Evolutionary conservation across 768 basidiomycete species (phyloP).

Genomic region (Rhodosporidiobolus sp.): DNA sequence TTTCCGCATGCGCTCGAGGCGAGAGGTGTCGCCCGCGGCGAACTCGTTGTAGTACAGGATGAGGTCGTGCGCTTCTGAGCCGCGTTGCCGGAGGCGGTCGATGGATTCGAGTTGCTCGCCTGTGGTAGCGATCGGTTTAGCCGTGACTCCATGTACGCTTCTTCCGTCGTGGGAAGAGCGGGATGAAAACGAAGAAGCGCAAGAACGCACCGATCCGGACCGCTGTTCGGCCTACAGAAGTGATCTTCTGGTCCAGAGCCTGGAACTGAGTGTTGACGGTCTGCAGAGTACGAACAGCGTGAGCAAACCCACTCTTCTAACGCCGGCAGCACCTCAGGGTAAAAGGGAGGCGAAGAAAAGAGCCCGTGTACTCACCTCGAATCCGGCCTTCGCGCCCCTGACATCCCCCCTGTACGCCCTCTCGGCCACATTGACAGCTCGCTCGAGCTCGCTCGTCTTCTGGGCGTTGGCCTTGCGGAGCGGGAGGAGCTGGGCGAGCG

Average conservation of each 20-base stretch:
- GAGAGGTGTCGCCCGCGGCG: slow-evolving; percentile 69
- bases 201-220: slow-evolving; percentile 74
- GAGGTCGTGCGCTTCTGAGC: slow-evolving; percentile 88
- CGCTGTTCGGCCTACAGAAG: slow-evolving; percentile 87
- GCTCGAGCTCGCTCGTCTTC: slow-evolving; percentile 88
- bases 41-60: slow-evolving; percentile 94
- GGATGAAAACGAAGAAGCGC: background rate
- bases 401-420: slow-evolving; percentile 92
- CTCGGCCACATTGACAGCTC: slow-evolving; percentile 80
- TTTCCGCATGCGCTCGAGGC: slow-evolving; percentile 70
- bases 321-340: too few species aligned
- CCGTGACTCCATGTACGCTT: too few species aligned
- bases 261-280: slow-evolving; percentile 60
- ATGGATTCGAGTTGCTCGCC: slow-evolving; percentile 95
- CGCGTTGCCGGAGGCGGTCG: slow-evolving; percentile 83
- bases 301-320: background rate
- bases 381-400: slow-evolving; percentile 85
- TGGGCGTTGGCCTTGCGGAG: slow-evolving; percentile 85
- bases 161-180: too few species aligned
- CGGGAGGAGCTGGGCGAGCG: slow-evolving; percentile 80
- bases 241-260: slow-evolving; percentile 76
- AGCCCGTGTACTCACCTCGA: slow-evolving; percentile 64
- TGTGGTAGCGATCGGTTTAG: slow-evolving; percentile 45
- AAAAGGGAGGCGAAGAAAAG: background rate
- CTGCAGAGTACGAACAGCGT: slow-evolving; percentile 51